Evolutionary conservation across 75 land plant species (phyloP).

Genomic region (Picea glauca): DNA sequence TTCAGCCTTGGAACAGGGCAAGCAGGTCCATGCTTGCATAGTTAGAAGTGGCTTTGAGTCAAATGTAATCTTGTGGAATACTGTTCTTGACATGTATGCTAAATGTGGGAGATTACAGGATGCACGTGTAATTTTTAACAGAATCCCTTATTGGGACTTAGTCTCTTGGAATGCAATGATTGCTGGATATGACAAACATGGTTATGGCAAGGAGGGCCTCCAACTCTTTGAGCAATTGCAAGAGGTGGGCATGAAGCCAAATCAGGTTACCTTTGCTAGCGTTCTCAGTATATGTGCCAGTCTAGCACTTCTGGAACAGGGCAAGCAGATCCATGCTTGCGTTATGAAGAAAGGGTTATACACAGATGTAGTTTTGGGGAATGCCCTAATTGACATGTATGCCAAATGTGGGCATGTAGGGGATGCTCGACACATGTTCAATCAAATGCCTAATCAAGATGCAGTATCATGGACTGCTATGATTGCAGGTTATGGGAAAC

Average conservation of each 20-base stretch:
- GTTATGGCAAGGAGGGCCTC: conserved; percentile 3
- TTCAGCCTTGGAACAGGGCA: conserved; percentile 8
- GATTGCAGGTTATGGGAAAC: conserved; percentile 10
- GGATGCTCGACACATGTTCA: conserved; percentile 34
- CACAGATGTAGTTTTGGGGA: conserved; percentile 23
- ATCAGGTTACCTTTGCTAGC: conserved; percentile 32
- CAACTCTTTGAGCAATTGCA: conserved; percentile 16
- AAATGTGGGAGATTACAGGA: conserved; percentile 21
- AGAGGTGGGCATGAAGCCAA: conserved; percentile 21
- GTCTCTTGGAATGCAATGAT: conserved; percentile 26
- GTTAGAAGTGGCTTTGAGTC: conserved; percentile 8
- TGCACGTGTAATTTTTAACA: conserved; percentile 14
- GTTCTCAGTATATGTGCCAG: conserved; percentile 32
- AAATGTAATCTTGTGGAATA: conserved; percentile 6
- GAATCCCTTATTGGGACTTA: not conserved
- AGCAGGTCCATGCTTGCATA: conserved; percentile 11
- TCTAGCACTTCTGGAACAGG: conserved; percentile 26
- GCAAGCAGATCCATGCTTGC: conserved; percentile 30
- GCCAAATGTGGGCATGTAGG: conserved; percentile 55
- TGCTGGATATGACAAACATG: conserved; percentile 24
- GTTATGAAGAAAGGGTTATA: conserved; percentile 26
- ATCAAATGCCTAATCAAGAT: conserved; percentile 22
- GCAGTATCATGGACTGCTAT: conserved; percentile 36
- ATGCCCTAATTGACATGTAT: conserved; percentile 55
- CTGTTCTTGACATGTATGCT: conserved; percentile 23